These are phyloP conservation scores for Nakaseomyces bracarensis DNA, from an alignment of 1,139 yeast species.

Conservation along the genomic window DNA sequence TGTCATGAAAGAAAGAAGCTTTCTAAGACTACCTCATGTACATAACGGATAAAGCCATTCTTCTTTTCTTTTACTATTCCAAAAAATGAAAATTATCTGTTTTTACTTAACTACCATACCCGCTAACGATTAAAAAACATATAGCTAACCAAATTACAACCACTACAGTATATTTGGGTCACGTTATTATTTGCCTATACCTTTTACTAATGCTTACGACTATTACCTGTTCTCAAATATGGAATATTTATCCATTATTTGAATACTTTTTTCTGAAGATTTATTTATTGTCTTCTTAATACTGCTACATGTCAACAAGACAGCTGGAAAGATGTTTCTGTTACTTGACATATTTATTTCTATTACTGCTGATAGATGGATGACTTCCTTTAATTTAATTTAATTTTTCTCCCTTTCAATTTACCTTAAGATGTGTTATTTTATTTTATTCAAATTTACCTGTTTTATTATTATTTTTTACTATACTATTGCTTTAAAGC, in stretches of 20 bases:
- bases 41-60: neutral
- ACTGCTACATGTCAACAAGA: neutral
- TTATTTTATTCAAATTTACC: neutral
- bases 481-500: neutral
- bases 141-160: no score
- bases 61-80: neutral
- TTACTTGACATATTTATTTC: neutral
- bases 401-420: neutral
- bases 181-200: no score
- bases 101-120: neutral
- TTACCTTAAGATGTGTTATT: neutral
- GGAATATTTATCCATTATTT: neutral
- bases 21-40: conserved; percentile 9
- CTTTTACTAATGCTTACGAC: conserved; percentile 3
- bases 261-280: neutral
- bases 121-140: neutral
- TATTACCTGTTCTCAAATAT: neutral
- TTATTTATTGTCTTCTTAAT: neutral
- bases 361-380: conserved; percentile 4
- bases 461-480: conserved; percentile 2
- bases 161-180: no score
- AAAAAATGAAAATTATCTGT: neutral
- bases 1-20: conserved; percentile 38
- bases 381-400: neutral
- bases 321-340: neutral